Conservation (phyloP, 345 rosid genomes). For the Linum usitatissimum region DNA sequence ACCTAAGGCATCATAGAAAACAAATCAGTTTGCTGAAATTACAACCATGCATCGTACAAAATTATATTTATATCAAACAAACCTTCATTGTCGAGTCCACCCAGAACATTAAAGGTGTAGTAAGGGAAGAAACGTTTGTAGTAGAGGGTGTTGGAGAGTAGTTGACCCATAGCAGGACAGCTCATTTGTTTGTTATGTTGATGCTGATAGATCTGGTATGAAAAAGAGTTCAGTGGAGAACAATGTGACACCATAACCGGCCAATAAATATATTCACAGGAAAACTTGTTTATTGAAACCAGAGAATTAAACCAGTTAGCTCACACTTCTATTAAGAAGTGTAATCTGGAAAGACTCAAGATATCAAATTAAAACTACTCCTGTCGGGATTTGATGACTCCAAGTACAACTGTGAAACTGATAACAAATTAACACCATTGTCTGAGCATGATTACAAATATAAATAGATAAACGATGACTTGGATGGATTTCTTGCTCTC, state of each 20-base stretch:
- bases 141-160: conserved; percentile 94
- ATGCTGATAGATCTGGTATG: conserved; percentile 78
- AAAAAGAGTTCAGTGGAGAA: background rate
- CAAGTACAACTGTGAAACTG: background rate
- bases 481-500: background rate
- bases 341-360: background rate
- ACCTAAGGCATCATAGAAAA: conserved; percentile 30
- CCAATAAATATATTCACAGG: background rate
- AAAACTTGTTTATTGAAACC: background rate
- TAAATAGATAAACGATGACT: background rate
- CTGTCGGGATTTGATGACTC: background rate
- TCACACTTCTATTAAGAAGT: background rate
- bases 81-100: conserved; percentile 96
- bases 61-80: conserved; percentile 3
- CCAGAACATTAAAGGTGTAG: conserved; percentile 85
- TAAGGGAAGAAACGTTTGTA: conserved; percentile 97
- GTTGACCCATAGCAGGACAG: conserved; percentile 92
- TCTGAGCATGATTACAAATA: background rate
- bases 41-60: conserved; percentile 3
- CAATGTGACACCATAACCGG: background rate
- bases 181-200: conserved; percentile 98
- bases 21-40: background rate
- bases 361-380: background rate
- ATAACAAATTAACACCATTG: background rate
- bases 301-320: too few species aligned